Evolutionary conservation across 352 stramenopile species (phyloP).

Genomic region (Plasmopara halstedii): DNA sequence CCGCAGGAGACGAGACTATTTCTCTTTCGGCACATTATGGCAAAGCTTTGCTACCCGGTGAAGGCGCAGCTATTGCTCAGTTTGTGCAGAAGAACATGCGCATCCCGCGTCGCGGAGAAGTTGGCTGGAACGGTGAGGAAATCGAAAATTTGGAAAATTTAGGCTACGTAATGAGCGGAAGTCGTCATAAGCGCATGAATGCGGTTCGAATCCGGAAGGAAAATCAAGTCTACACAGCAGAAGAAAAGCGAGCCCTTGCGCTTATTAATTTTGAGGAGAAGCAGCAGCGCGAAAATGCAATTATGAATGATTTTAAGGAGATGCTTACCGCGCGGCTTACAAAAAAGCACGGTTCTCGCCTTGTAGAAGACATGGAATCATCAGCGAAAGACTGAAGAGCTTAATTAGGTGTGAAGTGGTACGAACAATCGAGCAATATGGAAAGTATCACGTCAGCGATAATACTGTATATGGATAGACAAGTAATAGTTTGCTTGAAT

Average conservation of each 20-base stretch:
- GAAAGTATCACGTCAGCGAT: no score
- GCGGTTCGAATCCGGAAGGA: slow-evolving; percentile 98
- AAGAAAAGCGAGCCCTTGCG: slow-evolving; percentile 96
- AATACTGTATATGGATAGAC: no score
- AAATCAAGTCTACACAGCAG: slow-evolving; percentile 98
- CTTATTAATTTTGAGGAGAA: slow-evolving; percentile 99
- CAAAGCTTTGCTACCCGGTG: slow-evolving; percentile 89
- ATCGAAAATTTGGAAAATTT: slow-evolving; percentile 95
- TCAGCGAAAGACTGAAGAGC: slow-evolving; percentile 41
- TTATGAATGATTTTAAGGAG: slow-evolving; percentile 96
- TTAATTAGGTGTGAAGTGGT: no score
- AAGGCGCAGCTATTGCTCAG: slow-evolving; percentile 93
- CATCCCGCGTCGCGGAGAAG: slow-evolving; percentile 97
- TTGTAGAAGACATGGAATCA: slow-evolving; percentile 82
- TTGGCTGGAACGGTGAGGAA: slow-evolving; percentile 93
- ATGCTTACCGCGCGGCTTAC: slow-evolving; percentile 86
- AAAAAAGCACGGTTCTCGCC: slow-evolving; percentile 81
- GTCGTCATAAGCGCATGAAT: slow-evolving; percentile 97
- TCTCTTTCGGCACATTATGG: slow-evolving; percentile 82
- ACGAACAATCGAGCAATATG: no score
- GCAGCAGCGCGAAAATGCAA: slow-evolving; percentile 96
- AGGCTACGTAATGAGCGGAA: slow-evolving; percentile 97
- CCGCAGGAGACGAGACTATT: slow-evolving; percentile 30
- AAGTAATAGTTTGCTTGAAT: no score
- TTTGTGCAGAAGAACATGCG: slow-evolving; percentile 99